phyloP scores from a whole-genome alignment of 306 rosid genomes.

The Cucurbita moschata region DNA sequence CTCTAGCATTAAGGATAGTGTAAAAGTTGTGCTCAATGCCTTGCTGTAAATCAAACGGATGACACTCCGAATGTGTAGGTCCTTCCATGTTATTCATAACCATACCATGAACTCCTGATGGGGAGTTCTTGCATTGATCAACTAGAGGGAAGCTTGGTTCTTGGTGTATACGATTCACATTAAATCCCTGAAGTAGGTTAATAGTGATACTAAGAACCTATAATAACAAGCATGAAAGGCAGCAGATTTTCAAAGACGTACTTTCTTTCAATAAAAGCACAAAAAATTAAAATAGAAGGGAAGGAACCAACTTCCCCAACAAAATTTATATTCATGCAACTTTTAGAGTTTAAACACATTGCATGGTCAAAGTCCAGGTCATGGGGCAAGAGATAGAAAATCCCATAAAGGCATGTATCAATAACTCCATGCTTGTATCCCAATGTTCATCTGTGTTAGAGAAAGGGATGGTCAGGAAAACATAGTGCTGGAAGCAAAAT shows the following conservation, averaged over 20 bases:
- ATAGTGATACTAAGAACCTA: neutral
- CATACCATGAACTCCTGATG: constrained; percentile 37
- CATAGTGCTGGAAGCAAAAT: neutral
- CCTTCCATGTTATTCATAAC: constrained; percentile 51
- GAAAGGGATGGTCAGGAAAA: neutral
- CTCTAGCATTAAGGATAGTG: constrained; percentile 29
- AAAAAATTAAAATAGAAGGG: neutral
- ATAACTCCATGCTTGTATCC: neutral
- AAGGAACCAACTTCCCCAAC: constrained; percentile 7
- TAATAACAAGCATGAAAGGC: neutral
- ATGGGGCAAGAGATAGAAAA: constrained; percentile 5
- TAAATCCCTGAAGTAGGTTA: constrained; percentile 33
- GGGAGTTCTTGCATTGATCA: constrained; percentile 49
- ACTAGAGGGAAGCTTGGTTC: constrained; percentile 51
- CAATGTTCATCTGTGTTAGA: neutral
- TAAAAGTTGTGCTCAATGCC: constrained; percentile 45
- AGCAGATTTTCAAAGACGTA: neutral
- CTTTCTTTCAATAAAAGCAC: neutral
- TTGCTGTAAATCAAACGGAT: constrained; percentile 52
- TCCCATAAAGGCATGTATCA: neutral
- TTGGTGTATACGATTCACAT: constrained; percentile 45
- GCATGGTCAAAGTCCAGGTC: neutral
- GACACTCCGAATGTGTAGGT: constrained; percentile 49
- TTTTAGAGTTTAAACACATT: neutral
- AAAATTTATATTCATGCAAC: constrained; percentile 1